These are phyloP conservation scores for Bipolaris gigantea DNA, from an alignment of 2,329 filamentous ascomycete species.

Conservation along the genomic window DNA sequence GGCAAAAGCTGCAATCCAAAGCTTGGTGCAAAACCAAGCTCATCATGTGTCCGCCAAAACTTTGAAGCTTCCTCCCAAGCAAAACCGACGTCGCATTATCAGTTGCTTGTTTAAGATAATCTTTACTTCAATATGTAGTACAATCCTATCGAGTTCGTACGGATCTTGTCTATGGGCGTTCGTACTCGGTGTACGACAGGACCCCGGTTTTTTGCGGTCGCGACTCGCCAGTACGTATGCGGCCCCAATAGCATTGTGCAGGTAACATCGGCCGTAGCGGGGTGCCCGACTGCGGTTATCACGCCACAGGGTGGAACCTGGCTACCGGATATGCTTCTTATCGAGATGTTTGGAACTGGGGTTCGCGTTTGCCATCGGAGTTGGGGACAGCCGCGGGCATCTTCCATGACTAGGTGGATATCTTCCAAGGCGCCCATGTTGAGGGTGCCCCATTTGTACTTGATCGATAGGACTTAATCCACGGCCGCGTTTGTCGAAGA, in stretches of 20 bases:
- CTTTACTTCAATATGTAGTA: conserved; percentile 61
- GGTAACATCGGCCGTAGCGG: conserved; percentile 74
- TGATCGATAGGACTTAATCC: not conserved
- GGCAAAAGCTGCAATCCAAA: conserved; percentile 66
- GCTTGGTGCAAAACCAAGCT: conserved; percentile 64
- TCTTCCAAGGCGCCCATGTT: conserved; percentile 11
- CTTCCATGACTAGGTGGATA: conserved; percentile 1
- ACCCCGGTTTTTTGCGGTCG: conserved; percentile 64
- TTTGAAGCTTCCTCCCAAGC: conserved; percentile 78
- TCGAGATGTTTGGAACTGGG: conserved; percentile 51
- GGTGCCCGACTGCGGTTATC: conserved; percentile 64
- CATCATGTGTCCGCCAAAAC: conserved; percentile 67
- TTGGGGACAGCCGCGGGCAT: conserved; percentile 8
- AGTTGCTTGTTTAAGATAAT: conserved; percentile 73
- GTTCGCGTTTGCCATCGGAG: conserved; percentile 16
- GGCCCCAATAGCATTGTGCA: conserved; percentile 74
- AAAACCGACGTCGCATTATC: conserved; percentile 68
- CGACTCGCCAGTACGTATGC: conserved; percentile 72
- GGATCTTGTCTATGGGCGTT: not conserved
- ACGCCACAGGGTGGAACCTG: conserved; percentile 63
- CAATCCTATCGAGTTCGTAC: conserved; percentile 50
- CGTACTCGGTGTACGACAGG: not conserved
- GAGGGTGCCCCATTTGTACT: conserved; percentile 11
- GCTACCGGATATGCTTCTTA: conserved; percentile 60
- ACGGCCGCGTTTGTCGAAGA: not conserved